Percentiles rank a stretch among this genome's conserved stretches.
Conservation (phyloP, 2,329 filamentous ascomycete species). For the Fusarium sp. region DNA sequence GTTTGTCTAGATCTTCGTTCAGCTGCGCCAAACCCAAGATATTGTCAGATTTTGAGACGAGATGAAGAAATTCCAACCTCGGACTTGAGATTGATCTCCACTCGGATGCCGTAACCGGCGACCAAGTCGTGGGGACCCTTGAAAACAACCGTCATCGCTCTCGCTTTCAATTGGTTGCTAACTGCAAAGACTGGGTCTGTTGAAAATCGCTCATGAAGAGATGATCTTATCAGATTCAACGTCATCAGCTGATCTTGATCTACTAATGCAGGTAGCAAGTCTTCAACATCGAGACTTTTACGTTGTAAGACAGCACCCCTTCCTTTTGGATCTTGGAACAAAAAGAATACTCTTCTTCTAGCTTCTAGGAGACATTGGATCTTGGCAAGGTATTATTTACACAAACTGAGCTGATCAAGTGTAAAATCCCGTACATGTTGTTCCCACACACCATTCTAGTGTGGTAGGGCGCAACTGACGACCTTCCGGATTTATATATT, state of each 20-base stretch:
- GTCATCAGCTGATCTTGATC: conserved; percentile 33
- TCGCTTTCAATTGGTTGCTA: conserved; percentile 1
- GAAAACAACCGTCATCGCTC: neutral
- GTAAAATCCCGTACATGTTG: neutral
- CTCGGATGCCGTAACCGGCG: conserved; percentile 24
- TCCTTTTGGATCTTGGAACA: conserved; percentile 8
- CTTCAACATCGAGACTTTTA: conserved; percentile 3
- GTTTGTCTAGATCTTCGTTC: neutral
- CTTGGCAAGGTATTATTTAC: neutral
- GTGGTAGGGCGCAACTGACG: neutral
- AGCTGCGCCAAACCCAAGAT: neutral
- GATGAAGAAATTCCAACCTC: conserved; percentile 11
- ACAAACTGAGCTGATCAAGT: neutral
- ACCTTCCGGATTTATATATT: neutral
- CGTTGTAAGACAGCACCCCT: conserved; percentile 1
- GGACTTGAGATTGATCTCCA: conserved; percentile 16
- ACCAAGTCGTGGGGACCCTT: conserved; percentile 36
- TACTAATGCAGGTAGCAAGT: conserved; percentile 32
- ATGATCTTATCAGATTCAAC: conserved; percentile 37
- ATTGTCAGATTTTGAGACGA: neutral
- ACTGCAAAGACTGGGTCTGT: neutral
- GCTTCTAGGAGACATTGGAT: neutral
- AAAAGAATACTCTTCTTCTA: neutral
- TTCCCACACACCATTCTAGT: neutral
- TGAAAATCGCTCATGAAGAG: conserved; percentile 42